phyloP scores from a whole-genome alignment of 148 eudicot genomes.

The Fallopia convolvulus region DNA sequence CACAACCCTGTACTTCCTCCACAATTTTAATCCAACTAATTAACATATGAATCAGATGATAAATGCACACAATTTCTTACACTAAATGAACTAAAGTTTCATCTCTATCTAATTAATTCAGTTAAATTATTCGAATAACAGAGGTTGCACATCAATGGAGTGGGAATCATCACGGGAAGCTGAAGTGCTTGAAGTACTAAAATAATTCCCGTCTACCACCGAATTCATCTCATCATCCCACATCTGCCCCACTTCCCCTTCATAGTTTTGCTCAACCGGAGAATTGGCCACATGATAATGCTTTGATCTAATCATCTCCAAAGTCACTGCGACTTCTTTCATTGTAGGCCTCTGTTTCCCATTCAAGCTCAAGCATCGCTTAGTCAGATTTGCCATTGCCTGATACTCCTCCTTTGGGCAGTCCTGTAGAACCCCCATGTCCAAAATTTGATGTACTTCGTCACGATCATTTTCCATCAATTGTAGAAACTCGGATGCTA shows the following conservation, averaged over 20 bases:
- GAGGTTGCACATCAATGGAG: not conserved
- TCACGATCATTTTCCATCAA: not conserved
- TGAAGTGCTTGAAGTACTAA: not conserved
- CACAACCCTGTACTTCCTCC: no score
- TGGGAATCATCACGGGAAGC: not conserved
- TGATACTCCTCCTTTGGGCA: not conserved
- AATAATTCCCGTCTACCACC: not conserved
- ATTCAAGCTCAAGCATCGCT: not conserved
- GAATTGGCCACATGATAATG: not conserved
- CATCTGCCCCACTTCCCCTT: not conserved
- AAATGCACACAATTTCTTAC: not conserved
- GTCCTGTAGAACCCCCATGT: not conserved
- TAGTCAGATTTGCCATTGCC: not conserved
- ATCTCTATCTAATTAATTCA: not conserved
- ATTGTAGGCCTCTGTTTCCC: not conserved
- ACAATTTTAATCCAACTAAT: no score
- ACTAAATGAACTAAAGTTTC: not conserved
- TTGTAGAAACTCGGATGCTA: constrained; percentile 1
- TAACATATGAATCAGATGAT: no score
- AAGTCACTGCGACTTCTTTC: not conserved
- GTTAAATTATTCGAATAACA: not conserved
- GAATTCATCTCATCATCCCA: not conserved
- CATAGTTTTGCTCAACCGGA: not conserved
- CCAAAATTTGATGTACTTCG: not conserved
- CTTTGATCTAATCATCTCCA: constrained; percentile 4